Percentiles rank a stretch among this genome's conserved stretches.
These are phyloP conservation scores for Dentipellis sp. DNA, from an alignment of 768 basidiomycete species.

Conservation along the genomic window DNA sequence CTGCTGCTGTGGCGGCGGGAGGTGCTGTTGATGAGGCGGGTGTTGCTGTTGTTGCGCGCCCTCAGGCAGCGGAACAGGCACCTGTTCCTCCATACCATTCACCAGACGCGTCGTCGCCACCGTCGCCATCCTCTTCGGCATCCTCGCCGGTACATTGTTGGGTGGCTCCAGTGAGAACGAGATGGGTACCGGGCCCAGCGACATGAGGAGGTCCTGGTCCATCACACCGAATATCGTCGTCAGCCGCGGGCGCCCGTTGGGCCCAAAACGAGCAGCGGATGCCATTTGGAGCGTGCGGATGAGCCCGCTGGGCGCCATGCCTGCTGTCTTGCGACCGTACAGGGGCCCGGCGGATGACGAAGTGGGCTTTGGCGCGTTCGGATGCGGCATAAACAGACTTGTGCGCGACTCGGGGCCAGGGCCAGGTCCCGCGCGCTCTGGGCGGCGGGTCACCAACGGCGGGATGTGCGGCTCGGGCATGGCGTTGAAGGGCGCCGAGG, in stretches of 20 bases:
- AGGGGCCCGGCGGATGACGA: constrained; percentile 43
- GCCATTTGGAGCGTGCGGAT: constrained; percentile 18
- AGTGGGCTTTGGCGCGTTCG: constrained; percentile 41
- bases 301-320: constrained; percentile 17
- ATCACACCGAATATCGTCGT: constrained; percentile 57
- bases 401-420: constrained; percentile 22
- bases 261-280: constrained; percentile 9
- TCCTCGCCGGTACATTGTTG: constrained; percentile 22
- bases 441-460: neutral
- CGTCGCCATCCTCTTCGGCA: constrained; percentile 1
- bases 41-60: neutral
- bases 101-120: neutral
- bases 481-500: neutral
- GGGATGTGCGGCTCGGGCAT: constrained; percentile 3
- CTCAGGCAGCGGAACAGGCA: neutral
- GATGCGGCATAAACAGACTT: constrained; percentile 44
- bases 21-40: too few relatives aligned
- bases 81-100: neutral
- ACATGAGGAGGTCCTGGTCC: constrained; percentile 36
- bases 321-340: constrained; percentile 35
- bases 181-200: constrained; percentile 54
- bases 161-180: constrained; percentile 47
- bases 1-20: neutral
- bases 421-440: constrained; percentile 7
- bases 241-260: constrained; percentile 22